Base-by-base conservation (phyloP, 345 rosid genomes). In the Eucalyptus brandiana region DNA sequence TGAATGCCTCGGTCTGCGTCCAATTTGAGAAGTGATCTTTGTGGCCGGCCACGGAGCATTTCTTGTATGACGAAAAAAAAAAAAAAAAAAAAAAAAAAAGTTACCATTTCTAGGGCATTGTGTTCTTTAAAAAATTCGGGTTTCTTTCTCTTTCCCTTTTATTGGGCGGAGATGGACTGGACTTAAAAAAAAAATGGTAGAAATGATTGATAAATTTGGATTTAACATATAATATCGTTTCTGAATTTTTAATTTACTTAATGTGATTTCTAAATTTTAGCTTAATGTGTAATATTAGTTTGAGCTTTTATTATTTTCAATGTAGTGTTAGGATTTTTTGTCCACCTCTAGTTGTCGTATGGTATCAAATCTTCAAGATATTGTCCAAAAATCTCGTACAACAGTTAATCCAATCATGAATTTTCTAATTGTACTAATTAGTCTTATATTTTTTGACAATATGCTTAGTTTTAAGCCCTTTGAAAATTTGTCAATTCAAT, bases 341-440 rank as follows among this genome's bases (percentile, higher is more conserved):
- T 62, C 5, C 72, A 62, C 34, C 7, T 30, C 16, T 62, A n/a
- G 37, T 65, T 8, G 1, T 65, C 4, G 11, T n/a, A n/a, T 17
- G 0, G 37, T n/a, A 65, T n/a, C 32, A n/a, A 65, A n/a, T 65
- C 21, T 65, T 65, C 1, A 9, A 2, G 40, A n/a, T 65, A n/a
- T 65, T 65, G 21, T n/a, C 40, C 21, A n/a, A 67, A 65, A 7
- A 7, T 67, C 6, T n/a, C 0, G 6, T 67, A n/a, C 6, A 0
- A 0, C 1, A 3, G 3, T 4, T 17, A n/a, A 67, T 67, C n/a
- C 6, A 67, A 15, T 67, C 1, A 8, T n/a, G 15, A n/a, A 8
- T 8, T 65, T 65, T 65, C 0, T 4, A 15, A 2, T 14, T 65
- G 10, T 14, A 2, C 0, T 2, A 2, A 65, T 65, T 65, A 2